Conservation (phyloP, 352 stramenopile species). For the Peronospora farinosa region DNA sequence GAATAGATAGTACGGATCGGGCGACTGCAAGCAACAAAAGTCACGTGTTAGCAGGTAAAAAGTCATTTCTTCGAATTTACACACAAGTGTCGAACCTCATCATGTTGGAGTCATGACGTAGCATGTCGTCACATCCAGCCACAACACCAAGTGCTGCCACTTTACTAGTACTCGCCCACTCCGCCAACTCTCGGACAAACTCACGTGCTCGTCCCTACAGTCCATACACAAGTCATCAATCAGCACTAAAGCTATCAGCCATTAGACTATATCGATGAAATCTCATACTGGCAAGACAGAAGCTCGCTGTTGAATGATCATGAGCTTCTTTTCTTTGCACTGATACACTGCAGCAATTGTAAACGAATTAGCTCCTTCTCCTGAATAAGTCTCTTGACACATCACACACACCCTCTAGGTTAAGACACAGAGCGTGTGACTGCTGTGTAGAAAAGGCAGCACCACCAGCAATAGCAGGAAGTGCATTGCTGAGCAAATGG, state of each 20-base stretch:
- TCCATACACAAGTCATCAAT: slow-evolving; percentile 2
- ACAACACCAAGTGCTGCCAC: slow-evolving; percentile 50
- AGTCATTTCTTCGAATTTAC: neutral
- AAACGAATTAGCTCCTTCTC: neutral
- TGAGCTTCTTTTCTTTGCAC: slow-evolving; percentile 53
- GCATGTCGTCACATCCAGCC: slow-evolving; percentile 71
- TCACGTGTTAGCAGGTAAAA: slow-evolving; percentile 1
- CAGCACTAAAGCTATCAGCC: neutral
- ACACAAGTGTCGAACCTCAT: slow-evolving; percentile 30
- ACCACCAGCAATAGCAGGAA: slow-evolving; percentile 54
- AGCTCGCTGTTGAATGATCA: slow-evolving; percentile 72
- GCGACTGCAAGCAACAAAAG: slow-evolving; percentile 29
- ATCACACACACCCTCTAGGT: slow-evolving; percentile 53
- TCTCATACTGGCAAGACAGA: slow-evolving; percentile 35
- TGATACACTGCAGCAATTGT: slow-evolving; percentile 47
- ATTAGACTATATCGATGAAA: neutral
- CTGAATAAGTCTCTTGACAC: neutral
- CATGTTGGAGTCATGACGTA: slow-evolving; percentile 73
- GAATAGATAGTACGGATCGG: slow-evolving; percentile 53
- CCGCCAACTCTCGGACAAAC: slow-evolving; percentile 51
- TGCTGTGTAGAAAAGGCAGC: slow-evolving; percentile 46
- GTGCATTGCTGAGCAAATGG: slow-evolving; percentile 53
- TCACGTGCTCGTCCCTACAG: slow-evolving; percentile 42
- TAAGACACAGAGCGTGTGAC: slow-evolving; percentile 51
- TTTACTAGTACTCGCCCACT: slow-evolving; percentile 42